These are phyloP conservation scores for Colletotrichum tamarilloi DNA, from an alignment of 2,329 filamentous ascomycete species.

Conservation along the genomic window DNA sequence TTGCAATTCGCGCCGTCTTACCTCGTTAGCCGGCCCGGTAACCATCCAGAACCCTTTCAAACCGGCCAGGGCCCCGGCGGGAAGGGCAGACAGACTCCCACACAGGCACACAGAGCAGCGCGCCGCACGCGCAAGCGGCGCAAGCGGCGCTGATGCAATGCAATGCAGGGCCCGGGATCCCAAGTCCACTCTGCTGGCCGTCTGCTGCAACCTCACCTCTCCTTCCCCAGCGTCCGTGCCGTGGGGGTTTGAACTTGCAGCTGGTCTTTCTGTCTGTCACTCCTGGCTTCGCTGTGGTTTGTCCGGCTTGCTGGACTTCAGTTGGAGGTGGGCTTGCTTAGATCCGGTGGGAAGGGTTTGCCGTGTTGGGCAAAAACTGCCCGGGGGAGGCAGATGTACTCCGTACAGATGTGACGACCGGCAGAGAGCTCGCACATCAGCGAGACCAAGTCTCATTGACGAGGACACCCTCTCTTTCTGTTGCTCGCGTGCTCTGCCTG, in stretches of 20 bases:
- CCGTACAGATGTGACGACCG: not conserved
- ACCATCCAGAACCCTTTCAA: not conserved
- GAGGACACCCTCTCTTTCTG: conserved; percentile 21
- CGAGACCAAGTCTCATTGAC: conserved; percentile 4
- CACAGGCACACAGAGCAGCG: not conserved
- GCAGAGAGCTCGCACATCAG: not conserved
- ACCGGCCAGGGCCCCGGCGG: not conserved
- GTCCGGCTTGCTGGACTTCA: not conserved
- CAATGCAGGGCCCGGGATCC: conserved; percentile 18
- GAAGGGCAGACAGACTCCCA: not conserved
- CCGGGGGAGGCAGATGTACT: not conserved
- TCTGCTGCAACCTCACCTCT: not conserved
- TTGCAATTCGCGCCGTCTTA: not conserved
- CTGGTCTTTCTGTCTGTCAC: not conserved
- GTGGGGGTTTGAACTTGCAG: not conserved
- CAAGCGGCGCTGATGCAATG: conserved; percentile 30
- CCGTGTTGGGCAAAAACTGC: not conserved
- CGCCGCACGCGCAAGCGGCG: conserved; percentile 1
- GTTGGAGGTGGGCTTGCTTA: not conserved
- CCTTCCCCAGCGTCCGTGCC: not conserved
- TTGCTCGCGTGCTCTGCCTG: not conserved
- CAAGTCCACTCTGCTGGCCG: not conserved
- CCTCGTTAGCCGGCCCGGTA: conserved; percentile 2
- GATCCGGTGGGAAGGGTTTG: not conserved
- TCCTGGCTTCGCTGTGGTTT: not conserved